Percentiles rank a stretch among this genome's conserved stretches.
Evolutionary conservation across 2,329 filamentous ascomycete genomes (phyloP).

Genomic region (Ophioceras dolichostomum): DNA sequence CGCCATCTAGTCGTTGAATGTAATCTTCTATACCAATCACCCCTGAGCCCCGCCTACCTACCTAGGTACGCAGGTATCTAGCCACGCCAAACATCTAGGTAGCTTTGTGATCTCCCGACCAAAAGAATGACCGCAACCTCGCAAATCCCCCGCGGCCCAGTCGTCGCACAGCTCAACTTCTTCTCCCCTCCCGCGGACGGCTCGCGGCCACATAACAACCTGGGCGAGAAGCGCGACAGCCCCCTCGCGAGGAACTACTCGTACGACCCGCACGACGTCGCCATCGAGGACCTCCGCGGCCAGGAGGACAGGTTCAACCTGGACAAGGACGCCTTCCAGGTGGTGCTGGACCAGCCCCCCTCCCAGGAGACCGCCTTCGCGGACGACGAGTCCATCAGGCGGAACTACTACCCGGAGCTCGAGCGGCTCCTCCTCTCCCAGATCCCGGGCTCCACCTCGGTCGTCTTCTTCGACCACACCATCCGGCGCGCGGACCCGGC

Average conservation of each 20-base stretch:
- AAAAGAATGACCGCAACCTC: too few species aligned
- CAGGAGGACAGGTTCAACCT: constrained; percentile 35
- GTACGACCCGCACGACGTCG: constrained; percentile 34
- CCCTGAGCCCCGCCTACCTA: too few species aligned
- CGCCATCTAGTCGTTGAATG: too few species aligned
- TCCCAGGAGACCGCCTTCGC: constrained; percentile 47
- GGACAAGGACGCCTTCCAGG: constrained; percentile 50
- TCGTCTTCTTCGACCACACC: constrained; percentile 53
- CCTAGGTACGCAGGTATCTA: too few species aligned
- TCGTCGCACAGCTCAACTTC: constrained; percentile 53
- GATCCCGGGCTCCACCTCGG: constrained; percentile 40
- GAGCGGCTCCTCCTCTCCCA: constrained; percentile 50
- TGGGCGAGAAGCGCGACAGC: constrained; percentile 49
- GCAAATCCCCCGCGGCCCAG: constrained; percentile 44
- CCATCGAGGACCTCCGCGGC: constrained; percentile 62
- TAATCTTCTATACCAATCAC: too few species aligned
- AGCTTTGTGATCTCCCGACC: too few species aligned
- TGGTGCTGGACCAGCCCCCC: constrained; percentile 44
- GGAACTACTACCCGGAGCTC: constrained; percentile 76
- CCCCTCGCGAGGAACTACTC: constrained; percentile 51
- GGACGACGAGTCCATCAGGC: constrained; percentile 56
- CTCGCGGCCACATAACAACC: constrained; percentile 50
- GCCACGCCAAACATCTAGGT: too few species aligned
- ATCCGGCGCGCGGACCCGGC: constrained; percentile 22
- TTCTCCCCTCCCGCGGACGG: constrained; percentile 49